These are phyloP conservation scores for Amphibolis antarctica DNA, from an alignment of 106 monocot genomes.

Conservation along the genomic window DNA sequence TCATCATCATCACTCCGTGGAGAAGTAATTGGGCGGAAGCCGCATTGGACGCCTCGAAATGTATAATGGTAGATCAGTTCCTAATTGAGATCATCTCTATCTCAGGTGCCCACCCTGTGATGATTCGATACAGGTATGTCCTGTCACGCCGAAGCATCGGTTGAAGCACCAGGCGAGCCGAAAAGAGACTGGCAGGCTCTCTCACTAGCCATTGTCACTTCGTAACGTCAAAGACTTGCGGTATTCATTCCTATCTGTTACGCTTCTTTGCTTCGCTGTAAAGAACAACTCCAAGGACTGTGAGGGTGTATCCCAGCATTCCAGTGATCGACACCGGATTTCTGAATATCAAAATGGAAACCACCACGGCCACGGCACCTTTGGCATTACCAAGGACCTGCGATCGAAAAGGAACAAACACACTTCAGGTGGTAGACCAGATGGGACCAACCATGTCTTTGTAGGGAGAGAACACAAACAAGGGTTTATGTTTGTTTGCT, in stretches of 20 bases:
- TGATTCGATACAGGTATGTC: not conserved
- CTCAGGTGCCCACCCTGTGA: not conserved
- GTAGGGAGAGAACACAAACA: not conserved
- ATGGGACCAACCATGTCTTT: not conserved
- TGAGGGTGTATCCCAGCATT: conserved; percentile 76
- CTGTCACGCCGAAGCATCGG: not conserved
- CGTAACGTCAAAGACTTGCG: not conserved
- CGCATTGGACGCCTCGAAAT: too few relatives aligned
- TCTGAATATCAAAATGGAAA: conserved; percentile 75
- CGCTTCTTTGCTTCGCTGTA: conserved; percentile 90
- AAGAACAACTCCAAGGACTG: conserved; percentile 75
- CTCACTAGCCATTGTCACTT: not conserved
- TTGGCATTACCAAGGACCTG: conserved; percentile 97
- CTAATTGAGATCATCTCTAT: not conserved
- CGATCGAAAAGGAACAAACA: conserved; percentile 2
- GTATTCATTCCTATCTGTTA: conserved; percentile 21
- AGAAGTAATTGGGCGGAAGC: too few relatives aligned
- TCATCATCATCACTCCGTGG: too few relatives aligned
- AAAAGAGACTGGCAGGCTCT: not conserved
- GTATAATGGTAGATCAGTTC: not conserved
- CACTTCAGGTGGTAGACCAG: too few relatives aligned
- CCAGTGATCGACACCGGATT: conserved; percentile 85
- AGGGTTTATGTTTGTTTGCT: too few relatives aligned
- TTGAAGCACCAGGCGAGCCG: not conserved
- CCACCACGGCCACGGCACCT: conserved; percentile 82